These are phyloP conservation scores for Cydonia oblonga DNA, from an alignment of 331 rosid genomes.

Conservation along the genomic window DNA sequence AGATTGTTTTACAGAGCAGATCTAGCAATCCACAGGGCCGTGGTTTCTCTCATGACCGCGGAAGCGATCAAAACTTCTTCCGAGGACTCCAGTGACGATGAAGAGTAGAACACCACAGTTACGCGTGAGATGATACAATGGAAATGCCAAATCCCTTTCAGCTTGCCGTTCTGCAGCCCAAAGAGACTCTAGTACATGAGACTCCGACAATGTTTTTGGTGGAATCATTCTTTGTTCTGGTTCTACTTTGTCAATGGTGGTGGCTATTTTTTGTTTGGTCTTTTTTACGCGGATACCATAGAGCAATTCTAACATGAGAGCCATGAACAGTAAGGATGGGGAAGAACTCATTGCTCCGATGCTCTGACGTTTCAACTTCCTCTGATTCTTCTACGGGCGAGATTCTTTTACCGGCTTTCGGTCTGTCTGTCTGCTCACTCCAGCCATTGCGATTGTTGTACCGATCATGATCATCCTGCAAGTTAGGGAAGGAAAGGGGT, in stretches of 20 bases:
- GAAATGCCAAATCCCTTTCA: conserved; percentile 2
- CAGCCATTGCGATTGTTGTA: conserved; percentile 24
- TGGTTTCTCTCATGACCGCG: conserved; percentile 78
- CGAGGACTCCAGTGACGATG: conserved; percentile 25
- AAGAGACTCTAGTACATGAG: neutral
- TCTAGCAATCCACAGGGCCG: conserved; percentile 76
- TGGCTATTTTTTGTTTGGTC: conserved; percentile 4
- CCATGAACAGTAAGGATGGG: conserved; percentile 16
- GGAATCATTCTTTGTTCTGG: conserved; percentile 16
- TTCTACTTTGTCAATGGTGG: conserved; percentile 25
- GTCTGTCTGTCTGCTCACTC: conserved; percentile 22
- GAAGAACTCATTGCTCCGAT: conserved; percentile 12
- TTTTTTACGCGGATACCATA: conserved; percentile 11
- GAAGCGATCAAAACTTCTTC: conserved; percentile 63
- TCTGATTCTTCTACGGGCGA: conserved; percentile 9
- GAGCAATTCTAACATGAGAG: conserved; percentile 25
- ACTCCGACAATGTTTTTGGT: conserved; percentile 19
- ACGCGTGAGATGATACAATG: neutral
- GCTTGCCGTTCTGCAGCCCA: conserved; percentile 7
- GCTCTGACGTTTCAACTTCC: conserved; percentile 6
- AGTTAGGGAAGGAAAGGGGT: conserved; percentile 24
- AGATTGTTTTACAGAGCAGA: conserved; percentile 66
- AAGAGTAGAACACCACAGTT: conserved; percentile 7
- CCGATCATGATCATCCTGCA: conserved; percentile 12
- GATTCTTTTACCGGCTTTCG: conserved; percentile 24